phyloP scores from a whole-genome alignment of 2,329 filamentous ascomycete species.

The Mollisiaceae sp. region DNA sequence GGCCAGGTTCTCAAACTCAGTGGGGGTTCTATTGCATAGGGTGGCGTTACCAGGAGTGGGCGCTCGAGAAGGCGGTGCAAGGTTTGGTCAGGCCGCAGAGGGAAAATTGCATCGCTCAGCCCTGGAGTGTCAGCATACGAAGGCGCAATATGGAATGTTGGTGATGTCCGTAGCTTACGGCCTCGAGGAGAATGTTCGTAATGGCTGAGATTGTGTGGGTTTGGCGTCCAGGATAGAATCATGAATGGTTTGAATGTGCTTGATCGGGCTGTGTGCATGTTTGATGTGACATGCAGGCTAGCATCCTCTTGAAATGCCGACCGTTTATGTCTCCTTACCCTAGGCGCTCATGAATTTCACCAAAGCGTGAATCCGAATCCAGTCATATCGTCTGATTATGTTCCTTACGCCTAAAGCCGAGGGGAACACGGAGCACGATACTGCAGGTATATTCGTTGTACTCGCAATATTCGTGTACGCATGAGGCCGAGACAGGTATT shows the following conservation, averaged over 20 bases:
- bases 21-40: conserved; percentile 32
- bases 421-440: too few relatives aligned
- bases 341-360: too few relatives aligned
- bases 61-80: neutral
- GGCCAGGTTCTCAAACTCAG: conserved; percentile 38
- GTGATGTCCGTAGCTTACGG: neutral
- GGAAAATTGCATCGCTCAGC: neutral
- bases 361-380: too few relatives aligned
- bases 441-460: too few relatives aligned
- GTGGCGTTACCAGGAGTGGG: neutral
- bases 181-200: neutral
- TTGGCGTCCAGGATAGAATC: conserved; percentile 6
- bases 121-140: neutral
- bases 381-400: too few relatives aligned
- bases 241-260: neutral
- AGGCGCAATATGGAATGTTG: neutral
- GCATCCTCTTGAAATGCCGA: neutral
- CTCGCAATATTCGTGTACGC: too few relatives aligned
- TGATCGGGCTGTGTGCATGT: neutral
- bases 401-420: too few relatives aligned
- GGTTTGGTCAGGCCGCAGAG: neutral
- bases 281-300: neutral
- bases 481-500: too few relatives aligned
- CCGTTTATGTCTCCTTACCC: neutral
- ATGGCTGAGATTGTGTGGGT: neutral